Percentiles rank a stretch among this genome's conserved stretches.
phyloP scores from a whole-genome alignment of 495 filamentous ascomycete species.

The Xylaria castorea region DNA sequence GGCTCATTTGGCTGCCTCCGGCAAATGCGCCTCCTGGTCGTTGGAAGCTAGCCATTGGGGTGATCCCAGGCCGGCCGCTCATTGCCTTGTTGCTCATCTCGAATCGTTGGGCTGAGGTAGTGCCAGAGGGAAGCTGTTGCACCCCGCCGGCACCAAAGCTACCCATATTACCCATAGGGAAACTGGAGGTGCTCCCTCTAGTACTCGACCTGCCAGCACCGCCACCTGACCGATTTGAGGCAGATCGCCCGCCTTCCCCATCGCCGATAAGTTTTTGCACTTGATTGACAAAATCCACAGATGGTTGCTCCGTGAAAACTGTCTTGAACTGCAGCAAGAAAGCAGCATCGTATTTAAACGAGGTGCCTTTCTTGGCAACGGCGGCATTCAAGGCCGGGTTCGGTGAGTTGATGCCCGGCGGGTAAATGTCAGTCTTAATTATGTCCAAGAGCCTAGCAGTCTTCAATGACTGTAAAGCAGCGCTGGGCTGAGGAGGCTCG shows the following conservation, averaged over 20 bases:
- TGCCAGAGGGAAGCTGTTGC: slow-evolving; percentile 69
- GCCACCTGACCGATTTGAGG: slow-evolving; percentile 71
- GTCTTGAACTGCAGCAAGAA: slow-evolving; percentile 97
- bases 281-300: slow-evolving; percentile 84
- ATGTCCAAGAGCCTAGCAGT: slow-evolving; percentile 80
- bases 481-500: slow-evolving; percentile 88
- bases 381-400: slow-evolving; percentile 86
- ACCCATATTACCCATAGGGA: slow-evolving; percentile 80
- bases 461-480: slow-evolving; percentile 87
- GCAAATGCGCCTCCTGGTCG: slow-evolving; percentile 67
- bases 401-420: slow-evolving; percentile 78
- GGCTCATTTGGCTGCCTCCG: slow-evolving; percentile 52
- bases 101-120: slow-evolving; percentile 71
- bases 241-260: slow-evolving; percentile 69
- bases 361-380: slow-evolving; percentile 73
- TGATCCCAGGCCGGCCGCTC: slow-evolving; percentile 54
- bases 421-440: slow-evolving; percentile 74
- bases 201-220: slow-evolving; percentile 57
- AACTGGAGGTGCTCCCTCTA: slow-evolving; percentile 47
- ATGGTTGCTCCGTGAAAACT: slow-evolving; percentile 94
- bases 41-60: slow-evolving; percentile 64
- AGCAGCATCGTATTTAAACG: slow-evolving; percentile 91
- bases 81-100: slow-evolving; percentile 50
- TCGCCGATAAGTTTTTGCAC: slow-evolving; percentile 86
- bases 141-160: slow-evolving; percentile 61